These are phyloP conservation scores for Yamadazyma phyllophila DNA, from an alignment of 805 yeast genomes.

Conservation along the genomic window DNA sequence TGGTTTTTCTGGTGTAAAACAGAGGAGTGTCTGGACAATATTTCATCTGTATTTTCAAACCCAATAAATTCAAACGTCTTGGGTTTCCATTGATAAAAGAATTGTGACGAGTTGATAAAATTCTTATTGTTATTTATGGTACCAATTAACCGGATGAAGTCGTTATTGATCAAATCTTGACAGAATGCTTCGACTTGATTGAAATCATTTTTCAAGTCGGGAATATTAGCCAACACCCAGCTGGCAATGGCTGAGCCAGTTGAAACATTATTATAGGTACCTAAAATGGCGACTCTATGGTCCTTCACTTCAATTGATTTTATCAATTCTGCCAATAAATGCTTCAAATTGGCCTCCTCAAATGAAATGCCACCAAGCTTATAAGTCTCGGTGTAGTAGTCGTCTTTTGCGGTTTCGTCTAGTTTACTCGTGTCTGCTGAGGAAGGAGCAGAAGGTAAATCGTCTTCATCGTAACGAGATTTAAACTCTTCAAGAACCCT, in stretches of 20 bases:
- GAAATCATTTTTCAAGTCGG: constrained; percentile 43
- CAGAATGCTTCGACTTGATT: constrained; percentile 71
- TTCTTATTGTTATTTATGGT: constrained; percentile 46
- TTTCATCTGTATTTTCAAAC: constrained; percentile 13
- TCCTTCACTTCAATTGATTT: constrained; percentile 48
- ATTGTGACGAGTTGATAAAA: constrained; percentile 73
- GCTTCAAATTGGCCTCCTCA: constrained; percentile 27
- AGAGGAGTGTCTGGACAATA: constrained; percentile 7
- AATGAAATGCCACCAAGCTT: constrained; percentile 32
- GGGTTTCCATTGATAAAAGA: constrained; percentile 79
- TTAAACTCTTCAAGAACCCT: constrained; percentile 67
- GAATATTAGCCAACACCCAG: constrained; percentile 52
- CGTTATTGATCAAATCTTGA: constrained; percentile 61
- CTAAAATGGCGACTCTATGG: constrained; percentile 65
- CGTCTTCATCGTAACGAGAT: constrained; percentile 46
- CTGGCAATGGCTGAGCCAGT: constrained; percentile 60
- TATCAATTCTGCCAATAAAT: constrained; percentile 34
- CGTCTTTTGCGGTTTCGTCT: constrained; percentile 23
- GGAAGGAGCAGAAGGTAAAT: constrained; percentile 17
- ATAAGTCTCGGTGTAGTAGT: constrained; percentile 19
- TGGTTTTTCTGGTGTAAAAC: constrained; percentile 11
- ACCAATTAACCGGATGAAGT: constrained; percentile 65
- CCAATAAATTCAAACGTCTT: constrained; percentile 53
- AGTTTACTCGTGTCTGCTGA: neutral
- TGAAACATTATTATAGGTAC: constrained; percentile 60